Evolutionary conservation across 2,329 filamentous ascomycete genomes (phyloP), one percentile per base, ranked within the genome.

Genomic region (Colletotrichum tanaceti): DNA sequence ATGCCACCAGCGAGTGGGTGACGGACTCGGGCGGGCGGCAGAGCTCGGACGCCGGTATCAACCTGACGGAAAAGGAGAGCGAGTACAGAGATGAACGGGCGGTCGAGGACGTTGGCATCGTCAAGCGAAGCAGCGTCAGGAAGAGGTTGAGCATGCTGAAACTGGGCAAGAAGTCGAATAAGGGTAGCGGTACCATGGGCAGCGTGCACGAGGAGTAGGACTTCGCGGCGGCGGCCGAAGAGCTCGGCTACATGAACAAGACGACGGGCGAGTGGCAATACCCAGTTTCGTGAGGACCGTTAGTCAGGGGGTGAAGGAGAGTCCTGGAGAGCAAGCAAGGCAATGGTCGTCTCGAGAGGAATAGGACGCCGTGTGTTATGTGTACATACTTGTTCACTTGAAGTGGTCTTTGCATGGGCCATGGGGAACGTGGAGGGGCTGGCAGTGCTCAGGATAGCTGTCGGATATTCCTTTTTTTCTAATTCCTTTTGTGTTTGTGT

Each of bases 121-220:
- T 79, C 64, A 84, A 85, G 74, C 86, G 87, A 60, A 87, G 87
- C 43, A 91, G 89, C 66, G 87, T 97, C 72, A 89, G 90, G 80
- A 95, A 93, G 81, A 83, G 93, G 75, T 84, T 97, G 72, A 96
- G 92, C 77, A 83, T 94, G 74, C 83, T 97, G 75, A 92, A 91
- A 77, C 84, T 94, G 58, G 90, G 91, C 38, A 90, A 89, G 77
- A 93, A 92, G 81, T 82, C 82, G 53, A 89, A 86, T 75, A 90
- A 88, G 77, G 81, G 78, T 57, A 83, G 78, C 70, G 83, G 78
- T 35, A 75, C 80, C 69, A 87, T 88, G 86, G 82, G 82, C 61
- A 85, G 85, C 71, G 76, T 89, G 70, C 82, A 87, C 63, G 86
- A 89, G 76, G 86, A 88, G 77, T 86, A 81, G 80, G 65, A 74